Conservation (phyloP, 2,329 filamentous ascomycete genomes). For the Metarhizium sp. region DNA sequence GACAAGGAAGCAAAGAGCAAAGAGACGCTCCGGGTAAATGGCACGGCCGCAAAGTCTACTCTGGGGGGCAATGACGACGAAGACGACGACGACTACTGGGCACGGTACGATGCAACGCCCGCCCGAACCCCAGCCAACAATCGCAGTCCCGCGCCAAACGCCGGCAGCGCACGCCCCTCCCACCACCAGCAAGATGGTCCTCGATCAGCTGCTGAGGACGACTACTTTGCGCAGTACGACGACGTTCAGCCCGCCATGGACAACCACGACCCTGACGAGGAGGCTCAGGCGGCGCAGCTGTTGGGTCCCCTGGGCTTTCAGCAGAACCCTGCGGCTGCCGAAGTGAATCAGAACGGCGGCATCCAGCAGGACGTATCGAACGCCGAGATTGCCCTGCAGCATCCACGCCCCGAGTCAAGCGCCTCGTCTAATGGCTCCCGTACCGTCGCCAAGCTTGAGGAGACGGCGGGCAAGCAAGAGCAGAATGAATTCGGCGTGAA, state of each 20-base stretch:
- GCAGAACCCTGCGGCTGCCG: conserved; percentile 5
- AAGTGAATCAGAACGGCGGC: conserved; percentile 12
- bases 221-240: conserved; percentile 70
- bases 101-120: conserved; percentile 64
- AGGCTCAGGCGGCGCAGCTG: conserved; percentile 22
- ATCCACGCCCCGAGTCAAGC: conserved; percentile 51
- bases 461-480: conserved; percentile 44
- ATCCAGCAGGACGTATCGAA: conserved; percentile 2
- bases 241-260: conserved; percentile 74
- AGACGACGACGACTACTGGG: conserved; percentile 74
- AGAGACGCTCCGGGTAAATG: conserved; percentile 9
- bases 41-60: conserved; percentile 6
- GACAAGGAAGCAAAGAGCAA: conserved; percentile 19
- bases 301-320: conserved; percentile 23
- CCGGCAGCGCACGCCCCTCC: conserved; percentile 14
- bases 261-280: conserved; percentile 71
- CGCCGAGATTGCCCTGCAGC: conserved; percentile 26
- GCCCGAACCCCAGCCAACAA: conserved; percentile 53
- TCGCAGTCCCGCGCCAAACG: conserved; percentile 50
- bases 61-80: conserved; percentile 36
- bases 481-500: conserved; percentile 65
- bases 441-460: conserved; percentile 53
- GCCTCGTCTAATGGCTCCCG: conserved; percentile 45
- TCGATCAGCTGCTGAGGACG: conserved; percentile 43
- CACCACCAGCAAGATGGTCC: conserved; percentile 11